These are phyloP conservation scores for Backusella tuberculispora DNA, from an alignment of 192 early-diverging fungal species.

Conservation along the genomic window DNA sequence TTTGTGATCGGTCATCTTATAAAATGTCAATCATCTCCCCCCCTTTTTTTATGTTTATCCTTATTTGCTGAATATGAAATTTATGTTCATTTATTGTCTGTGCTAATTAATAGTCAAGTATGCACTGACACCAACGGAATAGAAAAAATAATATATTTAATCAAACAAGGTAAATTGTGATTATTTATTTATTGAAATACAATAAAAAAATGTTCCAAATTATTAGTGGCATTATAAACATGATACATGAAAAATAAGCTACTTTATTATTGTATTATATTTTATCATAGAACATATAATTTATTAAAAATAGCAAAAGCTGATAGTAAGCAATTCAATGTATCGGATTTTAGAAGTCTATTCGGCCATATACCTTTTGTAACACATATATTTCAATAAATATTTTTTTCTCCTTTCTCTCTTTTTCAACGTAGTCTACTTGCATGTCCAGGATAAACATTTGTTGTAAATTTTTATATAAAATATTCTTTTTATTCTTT, in stretches of 20 bases:
- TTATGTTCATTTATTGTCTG: conserved; percentile 15
- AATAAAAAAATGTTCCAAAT: no score
- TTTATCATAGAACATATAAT: background rate
- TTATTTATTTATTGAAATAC: background rate
- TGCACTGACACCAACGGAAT: conserved; percentile 2
- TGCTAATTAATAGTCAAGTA: conserved; percentile 6
- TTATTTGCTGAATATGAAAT: conserved; percentile 13
- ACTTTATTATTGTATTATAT: no score
- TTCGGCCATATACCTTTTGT: conserved; percentile 5
- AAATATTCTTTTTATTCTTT: background rate
- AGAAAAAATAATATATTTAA: background rate
- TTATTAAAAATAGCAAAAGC: background rate
- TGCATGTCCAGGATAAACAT: conserved; percentile 10
- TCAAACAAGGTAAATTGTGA: conserved; percentile 14
- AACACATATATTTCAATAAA: conserved; percentile 3
- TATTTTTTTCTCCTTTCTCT: background rate
- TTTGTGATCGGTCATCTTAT: conserved; percentile 13
- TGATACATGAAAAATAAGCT: no score
- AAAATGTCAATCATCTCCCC: background rate
- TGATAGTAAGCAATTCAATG: background rate
- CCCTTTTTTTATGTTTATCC: background rate
- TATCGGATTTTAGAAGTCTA: conserved; percentile 11
- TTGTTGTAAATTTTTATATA: background rate
- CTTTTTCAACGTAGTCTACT: background rate
- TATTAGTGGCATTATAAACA: no score